Percentiles rank a stretch among this genome's conserved stretches.
Evolutionary conservation across 73 alveolate genomes (phyloP).

Genomic region (Urostyla sp.): DNA sequence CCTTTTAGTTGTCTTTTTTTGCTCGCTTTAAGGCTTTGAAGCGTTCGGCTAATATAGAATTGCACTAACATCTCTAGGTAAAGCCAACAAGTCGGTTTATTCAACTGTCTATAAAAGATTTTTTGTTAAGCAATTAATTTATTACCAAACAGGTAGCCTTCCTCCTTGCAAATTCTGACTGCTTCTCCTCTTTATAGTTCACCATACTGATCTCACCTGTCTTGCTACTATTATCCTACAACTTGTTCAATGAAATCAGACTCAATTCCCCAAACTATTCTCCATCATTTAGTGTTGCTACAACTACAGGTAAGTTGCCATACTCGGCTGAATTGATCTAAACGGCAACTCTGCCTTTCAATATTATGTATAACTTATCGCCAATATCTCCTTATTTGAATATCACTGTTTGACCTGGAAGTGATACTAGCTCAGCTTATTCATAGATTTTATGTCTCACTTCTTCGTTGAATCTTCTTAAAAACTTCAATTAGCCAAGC

Average conservation of each 20-base stretch:
- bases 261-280: slow-evolving; percentile 59
- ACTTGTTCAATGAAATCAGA: slow-evolving; percentile 16
- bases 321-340: slow-evolving; percentile 43
- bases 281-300: slow-evolving; percentile 55
- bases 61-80: slow-evolving; percentile 38
- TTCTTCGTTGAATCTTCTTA: slow-evolving; percentile 28
- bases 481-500: slow-evolving; percentile 26
- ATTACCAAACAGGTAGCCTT: slow-evolving; percentile 55
- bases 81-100: slow-evolving; percentile 15
- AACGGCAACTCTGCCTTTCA: slow-evolving; percentile 62
- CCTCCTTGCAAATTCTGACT: slow-evolving; percentile 20
- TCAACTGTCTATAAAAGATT: slow-evolving; percentile 25
- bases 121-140: neutral
- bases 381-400: slow-evolving; percentile 67
- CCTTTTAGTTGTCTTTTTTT: neutral
- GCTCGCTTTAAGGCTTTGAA: neutral
- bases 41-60: slow-evolving; percentile 42
- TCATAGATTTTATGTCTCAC: slow-evolving; percentile 15
- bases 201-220: slow-evolving; percentile 9
- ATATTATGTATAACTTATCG: slow-evolving; percentile 58
- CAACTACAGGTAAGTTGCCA: slow-evolving; percentile 61
- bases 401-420: neutral
- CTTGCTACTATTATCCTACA: slow-evolving; percentile 22
- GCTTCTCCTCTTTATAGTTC: neutral
- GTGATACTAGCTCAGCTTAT: slow-evolving; percentile 7